phyloP scores from a whole-genome alignment of 2,329 filamentous ascomycete genomes.

The Epichloe sp. region DNA sequence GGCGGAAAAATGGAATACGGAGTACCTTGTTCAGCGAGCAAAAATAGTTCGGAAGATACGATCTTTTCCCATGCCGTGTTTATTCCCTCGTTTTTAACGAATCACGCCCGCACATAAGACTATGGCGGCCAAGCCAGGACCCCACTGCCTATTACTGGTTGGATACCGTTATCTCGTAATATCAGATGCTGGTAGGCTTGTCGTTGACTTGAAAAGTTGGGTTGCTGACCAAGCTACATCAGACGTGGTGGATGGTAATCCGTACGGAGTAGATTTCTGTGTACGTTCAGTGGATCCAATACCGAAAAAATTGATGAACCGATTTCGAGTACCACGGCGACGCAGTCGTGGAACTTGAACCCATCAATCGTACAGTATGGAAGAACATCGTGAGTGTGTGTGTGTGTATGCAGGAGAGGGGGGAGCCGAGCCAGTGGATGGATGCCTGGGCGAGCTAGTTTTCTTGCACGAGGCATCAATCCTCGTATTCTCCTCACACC shows the following conservation, averaged over 20 bases:
- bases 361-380: not conserved
- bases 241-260: too few relatives aligned
- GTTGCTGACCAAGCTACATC: too few relatives aligned
- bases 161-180: too few relatives aligned
- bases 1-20: not conserved
- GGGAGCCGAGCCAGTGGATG: not conserved
- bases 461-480: not conserved
- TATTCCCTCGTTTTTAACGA: too few relatives aligned
- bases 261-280: too few relatives aligned
- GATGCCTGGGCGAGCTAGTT: not conserved
- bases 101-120: too few relatives aligned
- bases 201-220: too few relatives aligned
- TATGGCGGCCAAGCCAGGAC: too few relatives aligned
- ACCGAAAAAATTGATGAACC: not conserved
- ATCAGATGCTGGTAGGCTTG: too few relatives aligned
- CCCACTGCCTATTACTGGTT: too few relatives aligned
- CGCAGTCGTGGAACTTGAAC: not conserved
- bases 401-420: not conserved
- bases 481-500: conserved; percentile 4
- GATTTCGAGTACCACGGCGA: not conserved
- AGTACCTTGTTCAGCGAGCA: not conserved
- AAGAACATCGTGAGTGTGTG: not conserved
- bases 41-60: too few relatives aligned
- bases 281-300: not conserved
- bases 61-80: too few relatives aligned